phyloP scores from a whole-genome alignment of 176 grass and related monocot genomes.

The Triticum timopheevii region DNA sequence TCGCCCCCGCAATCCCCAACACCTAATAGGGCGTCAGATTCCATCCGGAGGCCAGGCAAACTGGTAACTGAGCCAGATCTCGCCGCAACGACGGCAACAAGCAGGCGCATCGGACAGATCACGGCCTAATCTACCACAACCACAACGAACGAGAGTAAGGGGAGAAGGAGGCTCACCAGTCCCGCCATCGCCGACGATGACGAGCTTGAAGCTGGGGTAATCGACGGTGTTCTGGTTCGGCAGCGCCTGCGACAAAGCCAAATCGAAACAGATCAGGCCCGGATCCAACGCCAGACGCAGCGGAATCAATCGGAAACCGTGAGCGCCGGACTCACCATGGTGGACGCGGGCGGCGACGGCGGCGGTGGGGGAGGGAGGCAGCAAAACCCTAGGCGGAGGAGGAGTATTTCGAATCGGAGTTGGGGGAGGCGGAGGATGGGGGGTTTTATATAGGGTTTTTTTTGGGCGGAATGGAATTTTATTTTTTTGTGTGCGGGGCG shows the following conservation, averaged over 20 bases:
- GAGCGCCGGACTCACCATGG: conserved; percentile 23
- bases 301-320: not conserved
- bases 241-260: conserved; percentile 48
- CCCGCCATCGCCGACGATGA: conserved; percentile 85
- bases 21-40: not conserved
- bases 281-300: not conserved
- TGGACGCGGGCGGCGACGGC: not conserved
- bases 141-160: no score
- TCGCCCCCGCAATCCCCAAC: not conserved
- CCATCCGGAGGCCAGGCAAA: not conserved
- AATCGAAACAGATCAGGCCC: conserved; percentile 6
- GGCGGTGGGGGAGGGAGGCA: not conserved
- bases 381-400: conserved; percentile 39
- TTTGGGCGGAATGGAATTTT: no score
- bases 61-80: conserved; percentile 8
- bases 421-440: conserved; percentile 38
- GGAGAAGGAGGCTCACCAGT: conserved; percentile 46
- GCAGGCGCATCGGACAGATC: not conserved
- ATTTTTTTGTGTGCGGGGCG: not conserved
- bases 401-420: conserved; percentile 31
- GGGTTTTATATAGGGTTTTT: conserved; percentile 28
- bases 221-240: conserved; percentile 81
- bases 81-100: not conserved
- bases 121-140: not conserved
- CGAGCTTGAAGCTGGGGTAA: conserved; percentile 90